Evolutionary conservation across 257 asterid genomes (phyloP).

Genomic region (Nicotiana tabacum): DNA sequence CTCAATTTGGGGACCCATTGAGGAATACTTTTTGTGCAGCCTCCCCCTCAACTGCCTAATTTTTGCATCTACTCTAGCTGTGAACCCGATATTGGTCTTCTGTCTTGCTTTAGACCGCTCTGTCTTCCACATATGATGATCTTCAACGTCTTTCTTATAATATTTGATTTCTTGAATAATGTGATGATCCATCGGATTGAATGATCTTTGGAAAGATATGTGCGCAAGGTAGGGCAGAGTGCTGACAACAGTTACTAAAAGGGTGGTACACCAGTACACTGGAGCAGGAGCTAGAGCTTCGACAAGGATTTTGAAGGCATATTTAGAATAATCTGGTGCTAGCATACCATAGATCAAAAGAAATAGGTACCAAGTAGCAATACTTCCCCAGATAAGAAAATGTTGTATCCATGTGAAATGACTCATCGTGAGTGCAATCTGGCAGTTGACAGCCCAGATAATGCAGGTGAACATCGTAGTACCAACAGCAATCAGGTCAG

Average conservation of each 20-base stretch:
- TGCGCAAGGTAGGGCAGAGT: conserved; percentile 79
- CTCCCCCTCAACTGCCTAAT: conserved; percentile 72
- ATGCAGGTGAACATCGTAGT: conserved; percentile 93
- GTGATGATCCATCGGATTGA: conserved; percentile 90
- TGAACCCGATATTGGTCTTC: conserved; percentile 77
- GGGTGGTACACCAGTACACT: conserved; percentile 72
- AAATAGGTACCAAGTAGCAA: conserved; percentile 69
- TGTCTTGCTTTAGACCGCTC: conserved; percentile 77
- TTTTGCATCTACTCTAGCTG: conserved; percentile 89
- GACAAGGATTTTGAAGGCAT: conserved; percentile 48
- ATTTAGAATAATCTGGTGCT: conserved; percentile 30
- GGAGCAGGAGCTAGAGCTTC: conserved; percentile 92
- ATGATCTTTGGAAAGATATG: conserved; percentile 69
- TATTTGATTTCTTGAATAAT: conserved; percentile 88
- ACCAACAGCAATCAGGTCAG: conserved; percentile 81
- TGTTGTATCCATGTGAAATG: conserved; percentile 98
- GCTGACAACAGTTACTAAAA: conserved; percentile 57
- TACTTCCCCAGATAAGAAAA: conserved; percentile 66
- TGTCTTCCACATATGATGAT: conserved; percentile 79
- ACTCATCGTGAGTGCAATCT: conserved; percentile 80
- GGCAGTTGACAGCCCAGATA: conserved; percentile 84
- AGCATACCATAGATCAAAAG: conserved; percentile 61
- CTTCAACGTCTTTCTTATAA: conserved; percentile 71
- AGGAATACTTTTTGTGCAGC: conserved; percentile 65
- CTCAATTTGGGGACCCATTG: conserved; percentile 20